Conservation (phyloP, 192 early-diverging fungal genomes). For the Jimgerdemannia lactiflua region DNA sequence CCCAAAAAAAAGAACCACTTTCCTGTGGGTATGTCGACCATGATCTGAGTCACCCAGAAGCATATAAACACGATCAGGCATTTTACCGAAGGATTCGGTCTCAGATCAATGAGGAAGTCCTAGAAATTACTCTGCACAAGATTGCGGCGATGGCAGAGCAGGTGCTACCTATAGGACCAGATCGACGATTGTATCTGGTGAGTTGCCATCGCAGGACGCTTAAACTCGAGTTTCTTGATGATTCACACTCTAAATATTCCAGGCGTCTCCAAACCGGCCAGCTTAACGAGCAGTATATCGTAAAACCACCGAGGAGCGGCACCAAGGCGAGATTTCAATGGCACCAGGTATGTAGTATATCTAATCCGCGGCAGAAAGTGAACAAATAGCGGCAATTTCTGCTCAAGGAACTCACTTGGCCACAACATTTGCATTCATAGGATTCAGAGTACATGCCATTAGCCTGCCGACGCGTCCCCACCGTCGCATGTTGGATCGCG, state of each 20-base stretch:
- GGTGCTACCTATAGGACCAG: conserved; percentile 1
- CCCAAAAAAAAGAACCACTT: conserved; percentile 23
- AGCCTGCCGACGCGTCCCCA: conserved; percentile 5
- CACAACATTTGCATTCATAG: conserved; percentile 5
- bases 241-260: not conserved
- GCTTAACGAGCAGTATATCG: conserved; percentile 40
- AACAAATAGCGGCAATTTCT: no score
- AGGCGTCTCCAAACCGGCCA: not conserved
- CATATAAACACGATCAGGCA: conserved; percentile 17
- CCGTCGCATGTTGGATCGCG: conserved; percentile 32
- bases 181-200: conserved; percentile 15
- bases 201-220: not conserved
- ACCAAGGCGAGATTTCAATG: conserved; percentile 23
- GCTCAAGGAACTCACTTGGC: no score
- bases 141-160: conserved; percentile 9
- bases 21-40: conserved; percentile 27
- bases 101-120: not conserved
- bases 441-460: conserved; percentile 26
- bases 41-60: conserved; percentile 11
- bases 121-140: conserved; percentile 4
- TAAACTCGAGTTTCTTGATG: not conserved
- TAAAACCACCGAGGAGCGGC: conserved; percentile 28
- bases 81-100: conserved; percentile 6
- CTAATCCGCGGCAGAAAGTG: not conserved
- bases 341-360: conserved; percentile 24